Evolutionary conservation across 257 asterid genomes (phyloP).

Genomic region (Parsonsia alboflavescens): DNA sequence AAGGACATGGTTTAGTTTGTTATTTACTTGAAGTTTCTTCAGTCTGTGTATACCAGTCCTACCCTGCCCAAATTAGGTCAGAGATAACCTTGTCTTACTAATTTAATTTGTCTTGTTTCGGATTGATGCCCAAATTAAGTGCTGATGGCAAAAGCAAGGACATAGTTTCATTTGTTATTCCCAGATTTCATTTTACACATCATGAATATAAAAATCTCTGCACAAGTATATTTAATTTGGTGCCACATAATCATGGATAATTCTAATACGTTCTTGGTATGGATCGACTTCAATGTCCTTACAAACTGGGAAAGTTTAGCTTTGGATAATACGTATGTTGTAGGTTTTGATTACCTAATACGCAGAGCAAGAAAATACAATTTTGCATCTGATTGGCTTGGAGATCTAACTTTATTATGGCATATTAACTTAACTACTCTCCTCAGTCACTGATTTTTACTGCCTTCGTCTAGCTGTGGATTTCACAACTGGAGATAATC

Average conservation of each 20-base stretch:
- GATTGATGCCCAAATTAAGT: not conserved
- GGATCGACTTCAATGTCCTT: not conserved
- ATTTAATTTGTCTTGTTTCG: no score
- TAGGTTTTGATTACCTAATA: not conserved
- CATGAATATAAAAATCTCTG: no score
- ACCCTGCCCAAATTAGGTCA: not conserved
- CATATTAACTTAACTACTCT: not conserved
- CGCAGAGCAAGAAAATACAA: not conserved
- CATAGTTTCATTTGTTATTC: not conserved
- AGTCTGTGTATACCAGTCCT: not conserved
- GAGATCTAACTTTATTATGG: not conserved
- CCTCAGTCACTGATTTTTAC: conserved; percentile 3
- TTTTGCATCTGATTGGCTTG: not conserved
- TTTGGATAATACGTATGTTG: not conserved
- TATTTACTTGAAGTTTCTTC: not conserved
- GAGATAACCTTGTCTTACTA: not conserved
- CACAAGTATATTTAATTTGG: not conserved
- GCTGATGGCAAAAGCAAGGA: not conserved
- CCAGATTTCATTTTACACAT: not conserved
- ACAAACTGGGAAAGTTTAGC: not conserved
- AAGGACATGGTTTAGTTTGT: not conserved
- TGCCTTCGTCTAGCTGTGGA: conserved; percentile 60
- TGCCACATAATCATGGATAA: not conserved
- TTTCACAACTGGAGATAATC: conserved; percentile 85
- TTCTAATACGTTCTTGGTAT: not conserved